Conservation (phyloP, 2,329 filamentous ascomycete species). For the Colletotrichum eremochloae region DNA sequence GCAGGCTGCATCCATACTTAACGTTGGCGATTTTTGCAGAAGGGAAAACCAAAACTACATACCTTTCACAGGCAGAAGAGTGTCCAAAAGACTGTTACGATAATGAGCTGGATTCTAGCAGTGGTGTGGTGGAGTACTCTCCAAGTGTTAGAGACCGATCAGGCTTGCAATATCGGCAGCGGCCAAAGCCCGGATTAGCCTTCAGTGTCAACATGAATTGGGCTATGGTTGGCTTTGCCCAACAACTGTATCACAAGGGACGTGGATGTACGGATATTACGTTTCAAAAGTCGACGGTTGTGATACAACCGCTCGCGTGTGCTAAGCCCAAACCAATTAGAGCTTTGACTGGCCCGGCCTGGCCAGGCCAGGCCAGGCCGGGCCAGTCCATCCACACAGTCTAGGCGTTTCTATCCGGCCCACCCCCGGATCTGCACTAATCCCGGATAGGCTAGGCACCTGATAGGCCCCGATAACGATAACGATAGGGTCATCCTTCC, state of each 20-base stretch:
- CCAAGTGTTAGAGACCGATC: background rate
- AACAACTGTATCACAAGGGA: background rate
- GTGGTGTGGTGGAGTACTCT: background rate
- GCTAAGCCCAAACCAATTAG: slow-evolving; percentile 23
- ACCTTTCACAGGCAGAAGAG: background rate
- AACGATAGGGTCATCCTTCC: slow-evolving; percentile 40
- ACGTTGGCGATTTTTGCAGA: background rate
- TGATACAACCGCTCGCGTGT: background rate
- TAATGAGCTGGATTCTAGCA: background rate
- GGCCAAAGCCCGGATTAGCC: slow-evolving; percentile 8
- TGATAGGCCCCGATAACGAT: slow-evolving; percentile 35
- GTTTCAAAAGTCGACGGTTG: slow-evolving; percentile 28
- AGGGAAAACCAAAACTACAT: no score
- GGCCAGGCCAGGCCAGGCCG: slow-evolving; percentile 4
- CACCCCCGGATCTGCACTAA: slow-evolving; percentile 42
- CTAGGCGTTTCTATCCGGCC: slow-evolving; percentile 38
- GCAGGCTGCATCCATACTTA: background rate
- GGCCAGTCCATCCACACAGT: slow-evolving; percentile 32
- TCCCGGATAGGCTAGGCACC: slow-evolving; percentile 10
- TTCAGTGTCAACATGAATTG: slow-evolving; percentile 5
- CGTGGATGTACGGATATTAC: slow-evolving; percentile 7
- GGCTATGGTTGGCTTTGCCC: slow-evolving; percentile 2
- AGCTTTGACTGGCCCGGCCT: slow-evolving; percentile 28
- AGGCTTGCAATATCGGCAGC: slow-evolving; percentile 11
- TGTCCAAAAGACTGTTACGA: background rate